These are phyloP conservation scores for Fusarium nygamai DNA, from an alignment of 2,329 filamentous ascomycete genomes.

Conservation along the genomic window DNA sequence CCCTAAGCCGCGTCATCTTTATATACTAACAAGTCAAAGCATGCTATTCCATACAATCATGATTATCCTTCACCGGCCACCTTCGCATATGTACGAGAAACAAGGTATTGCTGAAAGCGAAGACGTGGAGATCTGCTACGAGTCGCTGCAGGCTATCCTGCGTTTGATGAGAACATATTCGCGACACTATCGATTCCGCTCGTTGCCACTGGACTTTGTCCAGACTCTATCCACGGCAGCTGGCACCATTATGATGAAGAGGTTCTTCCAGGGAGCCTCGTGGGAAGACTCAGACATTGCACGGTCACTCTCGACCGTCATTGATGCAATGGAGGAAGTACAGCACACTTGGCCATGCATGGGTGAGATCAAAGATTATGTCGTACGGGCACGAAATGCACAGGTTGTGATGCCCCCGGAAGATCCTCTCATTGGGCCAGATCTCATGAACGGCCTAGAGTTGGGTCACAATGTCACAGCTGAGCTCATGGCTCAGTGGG, in stretches of 20 bases:
- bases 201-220: constrained; percentile 59
- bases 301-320: constrained; percentile 58
- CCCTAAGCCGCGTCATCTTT: background rate
- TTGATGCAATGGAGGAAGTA: constrained; percentile 62
- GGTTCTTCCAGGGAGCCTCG: constrained; percentile 52
- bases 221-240: constrained; percentile 60
- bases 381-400: constrained; percentile 45
- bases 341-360: constrained; percentile 60
- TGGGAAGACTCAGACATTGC: constrained; percentile 59
- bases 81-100: constrained; percentile 54
- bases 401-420: constrained; percentile 47
- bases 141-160: constrained; percentile 57
- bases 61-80: constrained; percentile 62
- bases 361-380: constrained; percentile 52
- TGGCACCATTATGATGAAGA: constrained; percentile 58
- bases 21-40: constrained; percentile 37
- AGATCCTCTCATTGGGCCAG: constrained; percentile 46
- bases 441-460: constrained; percentile 48
- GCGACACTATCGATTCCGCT: constrained; percentile 55
- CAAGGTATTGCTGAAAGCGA: constrained; percentile 53
- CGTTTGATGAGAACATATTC: constrained; percentile 56
- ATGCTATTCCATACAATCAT: constrained; percentile 62
- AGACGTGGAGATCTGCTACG: constrained; percentile 61
- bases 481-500: constrained; percentile 44
- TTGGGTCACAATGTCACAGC: constrained; percentile 38